Base-by-base conservation (phyloP, 2,329 filamentous ascomycete genomes). In the Trichoderma sp. region DNA sequence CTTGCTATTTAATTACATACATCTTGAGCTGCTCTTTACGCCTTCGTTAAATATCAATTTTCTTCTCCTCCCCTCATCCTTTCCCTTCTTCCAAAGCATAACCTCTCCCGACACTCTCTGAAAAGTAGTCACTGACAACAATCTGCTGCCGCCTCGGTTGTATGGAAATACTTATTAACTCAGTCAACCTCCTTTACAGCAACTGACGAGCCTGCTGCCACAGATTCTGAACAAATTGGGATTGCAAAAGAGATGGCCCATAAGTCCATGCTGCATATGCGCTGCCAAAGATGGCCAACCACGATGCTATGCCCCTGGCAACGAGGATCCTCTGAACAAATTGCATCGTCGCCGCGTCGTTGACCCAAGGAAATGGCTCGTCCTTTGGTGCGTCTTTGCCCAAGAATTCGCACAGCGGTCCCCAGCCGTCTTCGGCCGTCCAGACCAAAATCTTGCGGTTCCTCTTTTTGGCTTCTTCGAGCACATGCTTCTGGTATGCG, bases 321-420 rank as follows among this genome's bases (percentile, higher is more conserved):
- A 77, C 16, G 41, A 79, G 35, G n/a, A 77, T 72, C 35, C 50
- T 63, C 53, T 75, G 75, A 33, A 80, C 8, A 2, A 71, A 45
- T 29, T 50, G 73, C 63, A 81, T 75, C 24, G 75, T 72, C 24
- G 76, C 76, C 27, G 75, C 68, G 50, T 84, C 81, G 76, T 85
- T 85, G 8, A 77, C 75, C 59, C 79, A 77, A 2, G 83, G 82
- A 77, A 86, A 86, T 2, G 81, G 76, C 50, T 79, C 76, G 6
- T 77, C 78, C 21, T 80, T 75, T 1, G 85, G 84, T 3, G 84
- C 78, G 7, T 81, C 78, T 45, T 81, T 82, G 4, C 79, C 83
- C 56, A 86, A 68, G 67, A 87, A 86, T 74, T 81, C 76, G 77
- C 86, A 88, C 29, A 88, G 79, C 11, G 84, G 84, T 45, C 80